These are phyloP conservation scores for Pisolithus thermaeus DNA, from an alignment of 1,284 basidiomycete species.

Conservation along the genomic window DNA sequence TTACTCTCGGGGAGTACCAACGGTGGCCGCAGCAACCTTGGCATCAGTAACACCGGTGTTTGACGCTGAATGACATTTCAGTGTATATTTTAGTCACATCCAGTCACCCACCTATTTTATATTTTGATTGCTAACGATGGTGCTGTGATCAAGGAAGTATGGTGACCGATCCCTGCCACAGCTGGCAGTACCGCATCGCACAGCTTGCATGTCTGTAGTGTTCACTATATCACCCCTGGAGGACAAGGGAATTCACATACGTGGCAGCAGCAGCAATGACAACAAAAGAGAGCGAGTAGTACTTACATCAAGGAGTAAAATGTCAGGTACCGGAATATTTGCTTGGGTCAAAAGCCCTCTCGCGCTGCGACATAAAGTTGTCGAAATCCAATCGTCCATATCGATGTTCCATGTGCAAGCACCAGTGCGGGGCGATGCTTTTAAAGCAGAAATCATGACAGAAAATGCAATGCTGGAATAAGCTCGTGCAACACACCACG, in stretches of 20 bases:
- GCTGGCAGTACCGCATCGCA: background rate
- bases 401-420: conserved; percentile 56
- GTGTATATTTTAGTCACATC: too few species aligned
- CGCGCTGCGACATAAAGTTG: conserved; percentile 64
- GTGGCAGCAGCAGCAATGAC: background rate
- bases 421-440: conserved; percentile 61
- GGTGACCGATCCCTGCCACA: too few species aligned
- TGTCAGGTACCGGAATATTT: conserved; percentile 69
- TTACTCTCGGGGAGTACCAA: too few species aligned
- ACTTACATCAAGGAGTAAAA: conserved; percentile 74
- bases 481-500: conserved; percentile 1
- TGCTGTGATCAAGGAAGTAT: conserved; percentile 34
- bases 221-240: conserved; percentile 67
- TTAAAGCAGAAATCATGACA: conserved; percentile 76
- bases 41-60: too few species aligned
- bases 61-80: conserved; percentile 32
- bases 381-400: conserved; percentile 66
- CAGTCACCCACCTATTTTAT: conserved; percentile 61
- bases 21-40: too few species aligned
- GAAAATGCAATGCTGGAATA: conserved; percentile 54
- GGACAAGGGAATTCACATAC: background rate
- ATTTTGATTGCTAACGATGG: conserved; percentile 72
- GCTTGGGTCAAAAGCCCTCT: conserved; percentile 66
- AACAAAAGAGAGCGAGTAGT: background rate
- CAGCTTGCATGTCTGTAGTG: conserved; percentile 62